A percentile compares a stretch with the other conserved stretches of the same genome.
phyloP scores from a whole-genome alignment of 805 yeast genomes.

The Teunomyces panamensis region DNA sequence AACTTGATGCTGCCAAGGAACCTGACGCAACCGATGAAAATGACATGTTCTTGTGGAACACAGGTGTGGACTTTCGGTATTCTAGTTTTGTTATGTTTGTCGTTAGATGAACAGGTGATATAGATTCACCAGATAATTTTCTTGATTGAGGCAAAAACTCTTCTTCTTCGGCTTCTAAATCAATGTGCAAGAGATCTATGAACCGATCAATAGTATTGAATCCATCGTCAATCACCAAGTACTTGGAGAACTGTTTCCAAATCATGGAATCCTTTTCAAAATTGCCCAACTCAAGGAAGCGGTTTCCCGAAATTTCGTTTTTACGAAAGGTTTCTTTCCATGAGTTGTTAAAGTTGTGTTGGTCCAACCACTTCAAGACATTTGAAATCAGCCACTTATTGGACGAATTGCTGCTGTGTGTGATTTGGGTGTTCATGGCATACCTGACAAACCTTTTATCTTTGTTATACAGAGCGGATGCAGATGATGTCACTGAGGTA shows the following conservation, averaged over 20 bases:
- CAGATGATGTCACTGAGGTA: slow-evolving; percentile 27
- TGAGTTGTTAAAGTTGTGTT: slow-evolving; percentile 63
- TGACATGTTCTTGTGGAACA: slow-evolving; percentile 20
- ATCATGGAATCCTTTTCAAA: slow-evolving; percentile 50
- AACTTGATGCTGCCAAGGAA: slow-evolving; percentile 12
- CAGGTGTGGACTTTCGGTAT: slow-evolving; percentile 31
- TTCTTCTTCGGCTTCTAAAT: slow-evolving; percentile 6
- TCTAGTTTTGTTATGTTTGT: slow-evolving; percentile 19
- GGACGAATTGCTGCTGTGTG: slow-evolving; percentile 29
- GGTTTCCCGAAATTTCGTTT: slow-evolving; percentile 56
- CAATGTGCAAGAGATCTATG: slow-evolving; percentile 44
- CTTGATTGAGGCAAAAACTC: slow-evolving; percentile 14
- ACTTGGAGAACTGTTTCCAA: slow-evolving; percentile 44
- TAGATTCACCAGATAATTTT: slow-evolving; percentile 16
- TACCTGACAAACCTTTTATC: slow-evolving; percentile 41
- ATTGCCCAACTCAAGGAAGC: slow-evolving; percentile 64
- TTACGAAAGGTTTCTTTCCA: slow-evolving; percentile 69
- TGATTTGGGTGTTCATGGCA: slow-evolving; percentile 38
- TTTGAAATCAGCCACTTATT: slow-evolving; percentile 71
- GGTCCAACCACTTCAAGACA: slow-evolving; percentile 64
- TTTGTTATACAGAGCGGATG: slow-evolving; percentile 30
- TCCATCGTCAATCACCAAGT: slow-evolving; percentile 38
- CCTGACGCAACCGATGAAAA: slow-evolving; percentile 14
- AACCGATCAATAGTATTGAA: slow-evolving; percentile 56
- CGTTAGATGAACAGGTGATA: slow-evolving; percentile 9